Evolutionary conservation across 192 early-diverging fungal genomes (phyloP), one percentile per base, ranked within the genome.

Genomic region (Chytriomyces hyalinus): DNA sequence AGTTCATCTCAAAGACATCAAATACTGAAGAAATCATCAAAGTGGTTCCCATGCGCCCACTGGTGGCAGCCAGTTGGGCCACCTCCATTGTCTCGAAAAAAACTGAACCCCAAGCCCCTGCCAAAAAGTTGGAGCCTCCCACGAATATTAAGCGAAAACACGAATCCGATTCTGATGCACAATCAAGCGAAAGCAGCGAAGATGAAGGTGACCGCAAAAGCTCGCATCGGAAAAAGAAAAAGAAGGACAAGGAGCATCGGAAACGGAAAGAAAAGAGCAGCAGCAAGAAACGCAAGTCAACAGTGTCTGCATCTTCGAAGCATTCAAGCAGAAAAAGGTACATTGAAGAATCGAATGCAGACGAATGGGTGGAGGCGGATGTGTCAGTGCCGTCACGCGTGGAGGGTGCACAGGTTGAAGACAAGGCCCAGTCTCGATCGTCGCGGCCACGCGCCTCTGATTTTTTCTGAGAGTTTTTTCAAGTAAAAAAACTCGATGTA

Each of bases 151-250:
- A 13, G 4, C 15, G 13, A 15, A 11, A 2, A 2, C 17, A 22
- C 24, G 17, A 13, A 43, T 65, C 63, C 17, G 36, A 22, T 15
- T 20, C 20, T 3, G 15, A 22, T 22, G 63, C 63, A 3, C 17
- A 65, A 65, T 15, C 15, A 65, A 43, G 36, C 63, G 63, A 65
- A 65, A 26, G 36, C 11, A 65, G 82, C 87, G 51, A 95, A 96
- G 81, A 92, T 94, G 60, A 59, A 83, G 7, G 91, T 92, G 82
- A 91, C 94, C 69, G 88, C 91, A 68, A 93, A 84, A 79, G 93
- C 20, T 15, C 28, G 10, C 13, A 72, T 15, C 20, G 26, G 9
- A 59, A 71, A 57, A 71, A 71, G 51, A 71, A 59, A n/a, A 71
- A 71, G 51, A 71, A 71, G 48, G 51, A 71, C 5, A 46, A 46